Base-by-base conservation (phyloP, 352 stramenopile species). In the Pythium sukuiense region DNA sequence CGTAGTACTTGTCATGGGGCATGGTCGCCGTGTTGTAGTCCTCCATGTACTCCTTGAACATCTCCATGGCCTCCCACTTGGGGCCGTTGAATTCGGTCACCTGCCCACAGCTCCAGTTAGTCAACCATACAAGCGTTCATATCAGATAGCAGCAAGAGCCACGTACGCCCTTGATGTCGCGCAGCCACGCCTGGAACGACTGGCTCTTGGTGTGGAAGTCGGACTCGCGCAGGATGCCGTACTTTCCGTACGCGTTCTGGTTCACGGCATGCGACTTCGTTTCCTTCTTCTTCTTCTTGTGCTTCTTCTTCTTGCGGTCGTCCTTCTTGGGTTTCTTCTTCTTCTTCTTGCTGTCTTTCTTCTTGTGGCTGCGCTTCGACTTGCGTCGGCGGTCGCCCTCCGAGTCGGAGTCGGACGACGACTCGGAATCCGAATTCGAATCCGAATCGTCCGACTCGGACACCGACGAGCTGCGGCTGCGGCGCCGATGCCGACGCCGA, bases 1-100 rank as follows among this genome's bases (percentile, higher is more conserved):
- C 88, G 70, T 99, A 99, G 82, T 98, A 99, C 68, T 99, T 99
- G 20, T 97, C 85, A 68, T 99, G 95, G 0, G 96, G 95, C 33
- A 99, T 69, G 12, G 97, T 99, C 39, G 92, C 96, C 33, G 97
- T 99, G 77, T 99, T 99, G 87, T 96, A 99, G 82, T 99, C 97
- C 77, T 99, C 97, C 72, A 96, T 96, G 82, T 98, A 98, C 74
- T 93, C 84, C 33, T 88, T 85, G 65, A 97, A 97, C 53, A 94
- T 76, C 72, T 97, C 85, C 84, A 95, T 94, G 24, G 85, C 82
- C 54, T 97, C 83, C 76, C 82, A 91, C 70, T 95, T 94, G 63
- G 88, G 83, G 20, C 87, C 87, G 49, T 92, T 93, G 29, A 95
- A 92, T 57, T 93, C 85, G 26, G 71, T 67, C 50, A 95, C 90